Percentiles rank a stretch among this genome's conserved stretches.
Conservation (phyloP, 768 basidiomycete genomes). For the Pleurotus citrinopileatus region DNA sequence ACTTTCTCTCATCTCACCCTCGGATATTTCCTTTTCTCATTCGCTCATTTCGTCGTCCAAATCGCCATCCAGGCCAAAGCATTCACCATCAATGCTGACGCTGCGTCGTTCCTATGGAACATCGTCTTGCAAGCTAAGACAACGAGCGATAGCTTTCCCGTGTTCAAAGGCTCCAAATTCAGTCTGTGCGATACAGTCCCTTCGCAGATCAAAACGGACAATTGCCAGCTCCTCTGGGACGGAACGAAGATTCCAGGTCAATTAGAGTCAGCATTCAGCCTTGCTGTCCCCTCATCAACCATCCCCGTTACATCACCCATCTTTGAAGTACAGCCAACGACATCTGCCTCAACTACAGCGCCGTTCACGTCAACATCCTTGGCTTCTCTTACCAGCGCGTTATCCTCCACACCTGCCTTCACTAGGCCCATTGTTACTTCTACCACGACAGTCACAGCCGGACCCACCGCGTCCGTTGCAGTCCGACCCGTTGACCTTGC, state of each 20-base stretch:
- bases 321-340: not conserved
- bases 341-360: not conserved
- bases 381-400: constrained; percentile 1
- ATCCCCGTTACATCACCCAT: not conserved
- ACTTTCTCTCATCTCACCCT: constrained; percentile 65
- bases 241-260: constrained; percentile 22
- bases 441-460: not conserved
- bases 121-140: constrained; percentile 51
- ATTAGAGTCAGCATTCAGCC: constrained; percentile 4
- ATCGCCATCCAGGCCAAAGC: constrained; percentile 66
- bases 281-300: constrained; percentile 10
- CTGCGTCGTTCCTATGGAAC: constrained; percentile 47
- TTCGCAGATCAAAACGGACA: constrained; percentile 29
- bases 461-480: not conserved
- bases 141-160: constrained; percentile 47
- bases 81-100: constrained; percentile 60
- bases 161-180: constrained; percentile 44
- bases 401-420: constrained; percentile 7
- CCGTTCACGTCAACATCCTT: not conserved
- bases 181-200: constrained; percentile 59
- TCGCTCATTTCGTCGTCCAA: constrained; percentile 65
- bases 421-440: constrained; percentile 10
- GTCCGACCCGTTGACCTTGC: not conserved
- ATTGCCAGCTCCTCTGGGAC: constrained; percentile 59
- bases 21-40: constrained; percentile 64